These are phyloP conservation scores for Mortierella sp. DNA, from an alignment of 371 early-diverging fungal genomes.

Conservation along the genomic window DNA sequence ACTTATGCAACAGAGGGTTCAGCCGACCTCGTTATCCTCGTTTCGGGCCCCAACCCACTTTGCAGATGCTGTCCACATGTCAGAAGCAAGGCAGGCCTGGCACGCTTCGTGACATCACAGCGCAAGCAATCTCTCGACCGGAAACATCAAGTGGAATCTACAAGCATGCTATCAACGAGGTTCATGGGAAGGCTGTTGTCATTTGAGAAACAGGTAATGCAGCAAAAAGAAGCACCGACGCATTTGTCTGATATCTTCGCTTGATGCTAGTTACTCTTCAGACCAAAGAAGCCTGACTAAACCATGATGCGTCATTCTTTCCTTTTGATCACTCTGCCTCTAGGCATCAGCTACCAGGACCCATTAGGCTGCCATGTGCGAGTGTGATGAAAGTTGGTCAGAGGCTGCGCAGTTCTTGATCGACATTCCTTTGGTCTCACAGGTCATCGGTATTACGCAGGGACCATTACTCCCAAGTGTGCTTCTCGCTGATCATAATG, in stretches of 20 bases:
- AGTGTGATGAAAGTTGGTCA: constrained; percentile 80
- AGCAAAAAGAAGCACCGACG: too few relatives aligned
- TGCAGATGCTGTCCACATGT: constrained; percentile 55
- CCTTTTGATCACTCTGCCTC: neutral
- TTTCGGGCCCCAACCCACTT: constrained; percentile 80
- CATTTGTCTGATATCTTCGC: too few relatives aligned
- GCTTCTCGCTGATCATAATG: neutral
- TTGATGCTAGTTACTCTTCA: too few relatives aligned
- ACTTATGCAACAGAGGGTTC: constrained; percentile 75
- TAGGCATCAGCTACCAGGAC: constrained; percentile 81
- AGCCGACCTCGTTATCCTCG: constrained; percentile 78
- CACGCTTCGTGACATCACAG: too few relatives aligned
- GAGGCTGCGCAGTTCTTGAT: constrained; percentile 84
- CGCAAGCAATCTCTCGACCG: constrained; percentile 38
- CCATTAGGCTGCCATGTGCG: constrained; percentile 76
- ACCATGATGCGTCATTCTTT: neutral
- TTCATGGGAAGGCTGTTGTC: constrained; percentile 80
- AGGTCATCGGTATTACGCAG: constrained; percentile 73
- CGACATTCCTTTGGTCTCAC: constrained; percentile 88
- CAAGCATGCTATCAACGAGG: constrained; percentile 65
- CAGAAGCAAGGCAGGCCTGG: too few relatives aligned
- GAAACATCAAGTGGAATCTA: constrained; percentile 63
- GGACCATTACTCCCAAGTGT: neutral
- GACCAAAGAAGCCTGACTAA: too few relatives aligned
- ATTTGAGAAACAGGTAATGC: constrained; percentile 87